phyloP scores from a whole-genome alignment of 2,329 filamentous ascomycete genomes.

The Diplodia corticola region DNA sequence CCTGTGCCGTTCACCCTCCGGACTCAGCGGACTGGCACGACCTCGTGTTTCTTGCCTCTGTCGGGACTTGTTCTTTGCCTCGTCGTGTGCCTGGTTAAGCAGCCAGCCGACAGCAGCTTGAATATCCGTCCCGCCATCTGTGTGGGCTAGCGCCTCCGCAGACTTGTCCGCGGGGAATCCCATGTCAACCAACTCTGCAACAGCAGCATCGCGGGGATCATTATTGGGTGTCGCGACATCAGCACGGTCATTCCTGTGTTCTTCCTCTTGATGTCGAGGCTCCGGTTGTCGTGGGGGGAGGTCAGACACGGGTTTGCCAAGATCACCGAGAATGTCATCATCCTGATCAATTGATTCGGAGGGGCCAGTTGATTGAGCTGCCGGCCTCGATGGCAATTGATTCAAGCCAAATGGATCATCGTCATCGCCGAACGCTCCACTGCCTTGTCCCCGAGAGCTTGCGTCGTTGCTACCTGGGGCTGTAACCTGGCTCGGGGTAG shows the following conservation, averaged over 20 bases:
- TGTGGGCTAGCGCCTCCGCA: slow-evolving; percentile 75
- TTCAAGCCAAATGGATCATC: slow-evolving; percentile 83
- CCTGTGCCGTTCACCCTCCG: slow-evolving; percentile 23
- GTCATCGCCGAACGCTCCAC: slow-evolving; percentile 52
- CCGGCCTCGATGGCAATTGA: slow-evolving; percentile 54
- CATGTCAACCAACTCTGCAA: slow-evolving; percentile 91
- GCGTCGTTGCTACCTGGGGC: slow-evolving; percentile 22
- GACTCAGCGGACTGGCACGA: slow-evolving; percentile 30
- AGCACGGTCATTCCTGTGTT: neutral
- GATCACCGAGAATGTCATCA: slow-evolving; percentile 63
- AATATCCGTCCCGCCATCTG: slow-evolving; percentile 74
- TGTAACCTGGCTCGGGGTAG: slow-evolving; percentile 1
- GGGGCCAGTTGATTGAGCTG: slow-evolving; percentile 30
- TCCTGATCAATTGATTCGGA: slow-evolving; percentile 32
- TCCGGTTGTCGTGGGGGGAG: slow-evolving; percentile 41
- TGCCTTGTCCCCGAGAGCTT: slow-evolving; percentile 26
- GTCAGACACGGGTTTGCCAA: slow-evolving; percentile 60
- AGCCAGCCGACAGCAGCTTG: slow-evolving; percentile 88
- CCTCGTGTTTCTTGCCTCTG: slow-evolving; percentile 34
- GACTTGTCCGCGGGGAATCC: slow-evolving; percentile 86
- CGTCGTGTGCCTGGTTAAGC: slow-evolving; percentile 84
- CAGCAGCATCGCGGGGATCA: slow-evolving; percentile 69
- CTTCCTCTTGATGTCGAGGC: neutral
- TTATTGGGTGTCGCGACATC: slow-evolving; percentile 26
- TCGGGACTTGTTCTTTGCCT: slow-evolving; percentile 70